Percentiles rank a stretch among this genome's conserved stretches.
Evolutionary conservation across 225 moss, liverwort and hornwort species (phyloP).

Genomic region (Marchantia polymorpha): DNA sequence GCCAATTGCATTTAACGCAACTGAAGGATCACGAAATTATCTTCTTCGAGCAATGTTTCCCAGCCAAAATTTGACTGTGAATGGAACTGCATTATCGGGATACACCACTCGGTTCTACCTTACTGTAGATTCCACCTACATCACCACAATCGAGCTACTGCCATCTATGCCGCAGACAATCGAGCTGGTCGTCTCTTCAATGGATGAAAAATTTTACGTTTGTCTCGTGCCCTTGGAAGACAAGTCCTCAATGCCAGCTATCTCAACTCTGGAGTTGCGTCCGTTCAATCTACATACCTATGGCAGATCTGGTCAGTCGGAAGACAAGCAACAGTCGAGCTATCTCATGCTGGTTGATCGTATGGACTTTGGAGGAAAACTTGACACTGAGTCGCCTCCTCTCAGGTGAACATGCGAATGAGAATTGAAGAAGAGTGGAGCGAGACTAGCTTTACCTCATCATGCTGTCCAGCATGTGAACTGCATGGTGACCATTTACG

Average conservation of each 20-base stretch:
- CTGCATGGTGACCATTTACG: too few species aligned
- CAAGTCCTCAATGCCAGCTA: slow-evolving; percentile 16
- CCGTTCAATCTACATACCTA: too few species aligned
- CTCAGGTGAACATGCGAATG: too few species aligned
- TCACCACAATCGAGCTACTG: not conserved
- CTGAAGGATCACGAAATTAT: not conserved
- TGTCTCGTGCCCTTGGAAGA: slow-evolving; percentile 25
- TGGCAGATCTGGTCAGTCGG: too few species aligned
- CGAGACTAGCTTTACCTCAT: too few species aligned
- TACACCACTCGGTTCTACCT: slow-evolving; percentile 10
- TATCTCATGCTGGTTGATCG: too few species aligned
- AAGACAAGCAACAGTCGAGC: too few species aligned
- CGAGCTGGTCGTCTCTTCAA: slow-evolving; percentile 15
- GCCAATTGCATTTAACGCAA: not conserved
- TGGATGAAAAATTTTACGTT: not conserved
- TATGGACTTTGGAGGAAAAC: too few species aligned
- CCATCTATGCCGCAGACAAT: not conserved
- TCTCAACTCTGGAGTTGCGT: slow-evolving; percentile 28
- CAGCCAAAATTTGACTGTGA: not conserved
- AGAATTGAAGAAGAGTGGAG: too few species aligned
- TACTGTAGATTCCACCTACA: slow-evolving; percentile 2
- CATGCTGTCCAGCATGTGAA: too few species aligned
- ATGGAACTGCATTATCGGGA: too few species aligned
- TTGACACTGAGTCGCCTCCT: too few species aligned
- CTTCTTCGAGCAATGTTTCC: slow-evolving; percentile 13